phyloP scores from a whole-genome alignment of 2,329 filamentous ascomycete species.

The Coniochaeta sp. region DNA sequence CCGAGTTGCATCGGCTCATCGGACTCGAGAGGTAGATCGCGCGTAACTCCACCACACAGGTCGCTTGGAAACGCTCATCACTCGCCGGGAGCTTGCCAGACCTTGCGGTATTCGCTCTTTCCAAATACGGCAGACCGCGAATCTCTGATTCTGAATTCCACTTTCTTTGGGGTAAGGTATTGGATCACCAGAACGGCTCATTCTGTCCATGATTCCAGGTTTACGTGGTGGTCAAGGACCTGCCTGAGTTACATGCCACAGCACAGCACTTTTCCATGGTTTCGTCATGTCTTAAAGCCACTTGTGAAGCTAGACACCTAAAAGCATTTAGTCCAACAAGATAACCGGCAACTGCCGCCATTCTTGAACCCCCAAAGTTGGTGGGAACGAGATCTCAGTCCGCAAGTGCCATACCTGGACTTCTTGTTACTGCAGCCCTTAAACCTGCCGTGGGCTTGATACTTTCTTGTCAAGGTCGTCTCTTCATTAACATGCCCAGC shows the following conservation, averaged over 20 bases:
- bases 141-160: neutral
- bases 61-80: neutral
- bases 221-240: neutral
- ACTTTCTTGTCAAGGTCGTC: neutral
- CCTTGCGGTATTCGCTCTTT: neutral
- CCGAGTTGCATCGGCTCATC: neutral
- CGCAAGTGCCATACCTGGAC: neutral
- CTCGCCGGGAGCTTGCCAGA: neutral
- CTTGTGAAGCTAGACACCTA: neutral
- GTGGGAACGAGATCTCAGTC: neutral
- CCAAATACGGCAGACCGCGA: neutral
- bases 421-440: neutral
- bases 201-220: neutral
- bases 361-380: neutral
- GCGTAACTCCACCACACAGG: neutral
- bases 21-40: neutral
- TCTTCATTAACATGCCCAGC: neutral
- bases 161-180: too few species aligned
- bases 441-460: neutral
- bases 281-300: neutral
- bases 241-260: too few species aligned
- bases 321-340: neutral
- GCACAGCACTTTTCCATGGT: neutral
- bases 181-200: too few species aligned
- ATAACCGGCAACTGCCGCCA: neutral